Conservation (phyloP, 176 grass and related monocot species). For the Eleusine coracana region DNA sequence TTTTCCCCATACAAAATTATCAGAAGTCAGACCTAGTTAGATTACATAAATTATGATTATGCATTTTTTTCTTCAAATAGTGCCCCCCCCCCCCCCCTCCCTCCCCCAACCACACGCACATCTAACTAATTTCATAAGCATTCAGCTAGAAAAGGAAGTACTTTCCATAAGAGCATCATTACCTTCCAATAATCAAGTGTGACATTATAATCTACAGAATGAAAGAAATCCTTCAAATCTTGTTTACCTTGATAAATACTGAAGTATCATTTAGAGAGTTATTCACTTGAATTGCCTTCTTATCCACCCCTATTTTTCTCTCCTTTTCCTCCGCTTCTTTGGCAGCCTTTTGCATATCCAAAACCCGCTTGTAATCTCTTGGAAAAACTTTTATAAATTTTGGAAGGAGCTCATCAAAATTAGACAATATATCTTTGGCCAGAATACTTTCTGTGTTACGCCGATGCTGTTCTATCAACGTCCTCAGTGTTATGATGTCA, state of each 20-base stretch:
- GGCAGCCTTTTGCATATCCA: slow-evolving; percentile 49
- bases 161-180: background rate
- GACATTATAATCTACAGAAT: background rate
- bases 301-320: slow-evolving; percentile 42
- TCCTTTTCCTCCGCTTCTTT: slow-evolving; percentile 12
- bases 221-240: slow-evolving; percentile 17
- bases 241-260: slow-evolving; percentile 45
- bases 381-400: slow-evolving; percentile 72
- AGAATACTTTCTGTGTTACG: slow-evolving; percentile 48
- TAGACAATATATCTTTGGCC: slow-evolving; percentile 56
- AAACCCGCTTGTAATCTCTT: slow-evolving; percentile 64
- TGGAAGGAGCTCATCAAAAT: slow-evolving; percentile 52
- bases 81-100: too few relatives aligned
- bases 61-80: background rate
- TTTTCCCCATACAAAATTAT: slow-evolving; percentile 39
- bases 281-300: slow-evolving; percentile 42
- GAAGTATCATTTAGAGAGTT: slow-evolving; percentile 43
- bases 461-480: slow-evolving; percentile 72
- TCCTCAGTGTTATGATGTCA: slow-evolving; percentile 52
- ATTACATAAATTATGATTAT: background rate
- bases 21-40: background rate
- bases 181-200: background rate
- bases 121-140: background rate
- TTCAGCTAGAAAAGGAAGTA: background rate
- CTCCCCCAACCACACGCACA: background rate